Conservation (phyloP, 106 monocot species). For the Agapanthus africanus region DNA sequence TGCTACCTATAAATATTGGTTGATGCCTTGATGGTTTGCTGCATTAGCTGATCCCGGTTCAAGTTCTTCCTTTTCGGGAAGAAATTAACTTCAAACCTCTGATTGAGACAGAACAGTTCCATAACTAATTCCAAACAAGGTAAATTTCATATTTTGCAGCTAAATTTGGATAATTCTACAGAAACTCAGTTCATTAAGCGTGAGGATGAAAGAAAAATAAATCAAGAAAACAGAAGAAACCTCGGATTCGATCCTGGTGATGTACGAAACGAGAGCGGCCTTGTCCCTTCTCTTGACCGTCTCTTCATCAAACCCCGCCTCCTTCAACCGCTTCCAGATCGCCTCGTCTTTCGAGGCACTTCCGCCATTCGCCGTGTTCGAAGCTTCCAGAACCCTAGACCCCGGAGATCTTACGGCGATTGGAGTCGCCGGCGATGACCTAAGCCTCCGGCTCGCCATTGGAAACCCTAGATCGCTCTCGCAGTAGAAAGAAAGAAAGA, state of each 20-base stretch:
- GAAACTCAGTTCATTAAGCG: not conserved
- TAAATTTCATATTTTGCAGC: too few species aligned
- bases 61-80: too few species aligned
- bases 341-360: constrained; percentile 62
- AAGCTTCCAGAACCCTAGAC: not conserved
- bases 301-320: constrained; percentile 90
- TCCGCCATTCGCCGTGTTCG: not conserved
- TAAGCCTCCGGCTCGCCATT: not conserved
- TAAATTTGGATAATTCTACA: too few species aligned
- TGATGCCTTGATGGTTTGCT: too few species aligned
- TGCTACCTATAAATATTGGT: too few species aligned
- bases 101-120: too few species aligned
- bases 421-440: not conserved
- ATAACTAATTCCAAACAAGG: too few species aligned
- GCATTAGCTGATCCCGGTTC: too few species aligned
- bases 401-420: too few species aligned
- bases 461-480: constrained; percentile 2
- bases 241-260: constrained; percentile 73
- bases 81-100: too few species aligned
- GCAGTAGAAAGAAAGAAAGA: too few species aligned
- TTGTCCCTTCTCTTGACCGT: constrained; percentile 70
- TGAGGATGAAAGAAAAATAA: not conserved
- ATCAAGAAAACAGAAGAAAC: constrained; percentile 13
- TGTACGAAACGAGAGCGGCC: constrained; percentile 76
- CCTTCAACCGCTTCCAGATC: constrained; percentile 71